A percentile compares a stretch with the other conserved stretches of the same genome.
phyloP scores from a whole-genome alignment of 2,329 filamentous ascomycete species.

The Phialemonium atrogriseum region DNA sequence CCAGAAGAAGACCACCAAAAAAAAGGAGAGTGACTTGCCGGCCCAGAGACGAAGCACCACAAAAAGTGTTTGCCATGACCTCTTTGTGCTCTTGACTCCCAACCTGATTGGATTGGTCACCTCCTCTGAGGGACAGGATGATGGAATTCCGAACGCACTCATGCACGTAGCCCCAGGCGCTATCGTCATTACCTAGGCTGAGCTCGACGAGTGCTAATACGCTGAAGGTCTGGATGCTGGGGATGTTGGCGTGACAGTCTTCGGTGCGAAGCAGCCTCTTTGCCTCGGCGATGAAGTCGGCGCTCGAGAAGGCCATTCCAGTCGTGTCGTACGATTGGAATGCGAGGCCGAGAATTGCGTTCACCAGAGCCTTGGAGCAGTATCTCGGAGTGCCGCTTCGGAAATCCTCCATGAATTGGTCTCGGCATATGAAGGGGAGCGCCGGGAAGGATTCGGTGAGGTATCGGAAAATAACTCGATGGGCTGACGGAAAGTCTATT shows the following conservation, averaged over 20 bases:
- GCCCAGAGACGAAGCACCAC: constrained; percentile 13
- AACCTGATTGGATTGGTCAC: not conserved
- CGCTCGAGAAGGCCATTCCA: constrained; percentile 9
- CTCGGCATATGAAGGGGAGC: constrained; percentile 9
- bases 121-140: constrained; percentile 6
- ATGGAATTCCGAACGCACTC: constrained; percentile 12
- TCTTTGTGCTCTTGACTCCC: constrained; percentile 2
- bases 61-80: constrained; percentile 11
- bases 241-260: constrained; percentile 7
- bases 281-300: constrained; percentile 14
- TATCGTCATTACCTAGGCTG: constrained; percentile 12
- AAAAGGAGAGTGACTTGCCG: constrained; percentile 11
- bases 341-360: constrained; percentile 13
- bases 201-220: constrained; percentile 13
- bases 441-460: constrained; percentile 10
- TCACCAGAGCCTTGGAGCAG: constrained; percentile 14
- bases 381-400: constrained; percentile 9
- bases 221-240: constrained; percentile 13
- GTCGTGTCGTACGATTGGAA: constrained; percentile 9
- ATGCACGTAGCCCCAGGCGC: constrained; percentile 10
- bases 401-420: constrained; percentile 12
- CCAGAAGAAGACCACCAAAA: too few species aligned
- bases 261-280: constrained; percentile 10
- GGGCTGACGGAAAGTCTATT: constrained; percentile 10
- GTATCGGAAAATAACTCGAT: constrained; percentile 10